These are phyloP conservation scores for Magnusiomyces starmeri DNA, from an alignment of 1,139 yeast species.

Conservation along the genomic window DNA sequence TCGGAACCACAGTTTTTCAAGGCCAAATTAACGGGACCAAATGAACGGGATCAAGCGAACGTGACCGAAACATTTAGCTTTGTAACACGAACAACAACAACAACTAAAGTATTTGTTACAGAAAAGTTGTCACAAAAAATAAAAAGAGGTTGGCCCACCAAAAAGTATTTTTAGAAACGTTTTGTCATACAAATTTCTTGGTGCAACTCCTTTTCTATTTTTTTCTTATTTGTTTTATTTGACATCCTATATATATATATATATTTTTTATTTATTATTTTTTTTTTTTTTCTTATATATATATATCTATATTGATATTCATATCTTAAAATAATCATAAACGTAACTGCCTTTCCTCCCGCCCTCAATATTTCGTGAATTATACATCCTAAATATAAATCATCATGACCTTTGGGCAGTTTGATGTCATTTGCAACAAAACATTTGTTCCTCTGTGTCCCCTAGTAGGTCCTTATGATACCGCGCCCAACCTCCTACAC, in stretches of 20 bases:
- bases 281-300: background rate
- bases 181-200: no score
- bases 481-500: background rate
- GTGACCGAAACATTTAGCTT: no score
- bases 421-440: slow-evolving; percentile 55
- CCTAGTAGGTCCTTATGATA: slow-evolving; percentile 43
- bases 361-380: background rate
- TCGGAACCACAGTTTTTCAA: no score
- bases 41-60: no score
- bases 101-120: no score
- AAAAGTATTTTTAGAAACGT: no score
- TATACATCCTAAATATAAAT: background rate
- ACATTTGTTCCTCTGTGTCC: slow-evolving; percentile 77
- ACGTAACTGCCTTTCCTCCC: background rate
- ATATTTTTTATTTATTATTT: background rate
- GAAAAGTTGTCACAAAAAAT: no score
- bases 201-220: background rate
- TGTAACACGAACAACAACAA: no score
- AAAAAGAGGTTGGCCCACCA: no score
- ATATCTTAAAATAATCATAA: background rate
- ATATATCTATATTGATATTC: background rate
- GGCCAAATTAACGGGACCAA: no score
- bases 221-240: background rate
- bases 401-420: slow-evolving; percentile 52
- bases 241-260: background rate